Evolutionary conservation across 2,329 filamentous ascomycete species (phyloP).

Genomic region (Fusarium vanettenii): DNA sequence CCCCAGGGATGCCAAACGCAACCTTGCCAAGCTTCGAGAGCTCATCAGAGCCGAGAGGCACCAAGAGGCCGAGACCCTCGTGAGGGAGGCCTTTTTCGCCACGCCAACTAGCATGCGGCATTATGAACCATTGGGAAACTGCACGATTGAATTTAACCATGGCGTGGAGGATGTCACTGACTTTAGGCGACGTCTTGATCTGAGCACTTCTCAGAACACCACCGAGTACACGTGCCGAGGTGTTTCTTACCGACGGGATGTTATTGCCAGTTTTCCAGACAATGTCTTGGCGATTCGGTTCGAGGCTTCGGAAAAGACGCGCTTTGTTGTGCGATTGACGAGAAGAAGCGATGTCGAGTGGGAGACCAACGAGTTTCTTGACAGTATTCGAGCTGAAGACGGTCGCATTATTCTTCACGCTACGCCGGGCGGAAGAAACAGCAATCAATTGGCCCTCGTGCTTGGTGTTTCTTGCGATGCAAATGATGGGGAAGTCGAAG

Average conservation of each 20-base stretch:
- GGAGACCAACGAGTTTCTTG: slow-evolving; percentile 42
- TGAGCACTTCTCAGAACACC: slow-evolving; percentile 49
- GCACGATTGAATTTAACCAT: slow-evolving; percentile 54
- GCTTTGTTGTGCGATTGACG: slow-evolving; percentile 41
- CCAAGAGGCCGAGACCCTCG: slow-evolving; percentile 38
- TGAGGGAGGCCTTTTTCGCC: slow-evolving; percentile 37
- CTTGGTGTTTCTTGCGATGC: slow-evolving; percentile 18
- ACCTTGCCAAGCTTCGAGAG: slow-evolving; percentile 31
- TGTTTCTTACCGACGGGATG: slow-evolving; percentile 49
- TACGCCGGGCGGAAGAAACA: slow-evolving; percentile 36
- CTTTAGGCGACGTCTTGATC: slow-evolving; percentile 55
- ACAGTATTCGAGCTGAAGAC: slow-evolving; percentile 34
- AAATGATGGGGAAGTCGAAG: slow-evolving; percentile 8
- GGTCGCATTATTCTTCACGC: slow-evolving; percentile 31
- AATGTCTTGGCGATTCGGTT: slow-evolving; percentile 47
- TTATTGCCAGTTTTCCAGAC: slow-evolving; percentile 56
- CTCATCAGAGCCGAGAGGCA: slow-evolving; percentile 41
- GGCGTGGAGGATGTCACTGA: slow-evolving; percentile 32
- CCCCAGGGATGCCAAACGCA: slow-evolving; percentile 45
- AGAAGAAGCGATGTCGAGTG: slow-evolving; percentile 35
- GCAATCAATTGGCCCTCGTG: slow-evolving; percentile 30
- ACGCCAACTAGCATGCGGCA: slow-evolving; percentile 43
- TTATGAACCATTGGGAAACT: slow-evolving; percentile 47
- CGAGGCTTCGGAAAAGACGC: slow-evolving; percentile 31
- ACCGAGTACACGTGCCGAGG: slow-evolving; percentile 52